Conservation (phyloP, 768 basidiomycete species). For the Exsudoporus frostii region DNA sequence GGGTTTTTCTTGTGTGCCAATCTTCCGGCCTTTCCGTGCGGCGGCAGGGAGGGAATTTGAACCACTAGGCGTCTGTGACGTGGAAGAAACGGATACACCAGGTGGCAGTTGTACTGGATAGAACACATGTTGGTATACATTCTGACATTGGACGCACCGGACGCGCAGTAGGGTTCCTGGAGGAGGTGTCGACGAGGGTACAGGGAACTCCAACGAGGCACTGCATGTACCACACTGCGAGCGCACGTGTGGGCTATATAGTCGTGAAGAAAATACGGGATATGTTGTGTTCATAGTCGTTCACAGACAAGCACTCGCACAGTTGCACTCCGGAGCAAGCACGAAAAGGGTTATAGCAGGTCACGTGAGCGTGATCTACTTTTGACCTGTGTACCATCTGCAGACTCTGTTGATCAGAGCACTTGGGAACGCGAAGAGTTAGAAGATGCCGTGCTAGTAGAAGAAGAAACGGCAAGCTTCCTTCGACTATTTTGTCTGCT, state of each 20-base stretch:
- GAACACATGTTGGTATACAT: constrained; percentile 59
- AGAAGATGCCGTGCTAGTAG: too few species aligned
- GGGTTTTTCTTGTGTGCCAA: constrained; percentile 85
- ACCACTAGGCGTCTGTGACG: constrained; percentile 18
- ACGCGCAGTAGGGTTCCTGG: constrained; percentile 59
- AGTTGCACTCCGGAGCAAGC: too few species aligned
- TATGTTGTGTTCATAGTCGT: constrained; percentile 46
- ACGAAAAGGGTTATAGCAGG: not conserved
- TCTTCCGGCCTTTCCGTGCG: constrained; percentile 62
- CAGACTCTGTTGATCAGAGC: not conserved
- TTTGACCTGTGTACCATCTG: not conserved
- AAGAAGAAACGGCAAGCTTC: too few species aligned
- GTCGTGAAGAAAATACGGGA: constrained; percentile 60
- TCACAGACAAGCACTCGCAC: not conserved
- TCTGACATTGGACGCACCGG: constrained; percentile 67
- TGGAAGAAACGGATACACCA: constrained; percentile 12
- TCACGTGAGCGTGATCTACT: constrained; percentile 14
- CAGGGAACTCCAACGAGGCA: constrained; percentile 60
- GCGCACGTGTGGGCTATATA: constrained; percentile 61
- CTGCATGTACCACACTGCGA: constrained; percentile 61
- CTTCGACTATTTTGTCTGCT: too few species aligned
- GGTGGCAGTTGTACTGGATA: constrained; percentile 58
- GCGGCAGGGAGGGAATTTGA: constrained; percentile 15
- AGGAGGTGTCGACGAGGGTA: constrained; percentile 56
- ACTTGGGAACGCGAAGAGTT: not conserved